Base-by-base conservation (phyloP, 2,329 filamentous ascomycete species). In the Metarhizium brunneum region DNA sequence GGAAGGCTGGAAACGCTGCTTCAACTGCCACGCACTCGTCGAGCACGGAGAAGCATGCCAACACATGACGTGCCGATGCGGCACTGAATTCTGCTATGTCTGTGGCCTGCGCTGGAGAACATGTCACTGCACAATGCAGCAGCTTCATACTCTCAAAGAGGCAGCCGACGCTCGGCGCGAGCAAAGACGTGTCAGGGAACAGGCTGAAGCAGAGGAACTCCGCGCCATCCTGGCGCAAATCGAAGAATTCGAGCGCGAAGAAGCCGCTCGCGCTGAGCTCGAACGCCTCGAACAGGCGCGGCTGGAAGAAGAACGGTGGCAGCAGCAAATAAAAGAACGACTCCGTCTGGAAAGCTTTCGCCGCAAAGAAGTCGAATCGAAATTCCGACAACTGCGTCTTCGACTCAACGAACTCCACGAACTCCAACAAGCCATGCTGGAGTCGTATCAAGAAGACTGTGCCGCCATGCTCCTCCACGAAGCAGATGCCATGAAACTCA, bases 61-160 rank as follows among this genome's bases (percentile, higher is more conserved):
- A 69, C 90, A 94, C 68, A 95, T 95, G 84, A 92, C 85, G 4
- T 95, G 90, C 62, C 82, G 86, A 42, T 95, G 90, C 67, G 85
- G 82, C 42, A 85, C 86, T 8, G 77, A 94, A 64, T 95, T 95
- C 69, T 95, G 90, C 74, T 94, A 92, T 72, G 81, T 92, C 2
- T 95, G 90, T 68, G 84, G 83, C 5, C 68, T 72, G 29, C 78
- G 76, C 55, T 95, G 90, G 90, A 81, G 84, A 61, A 88, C 84
- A 0, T 94, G 89, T 65, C 70, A 70, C 2, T 94, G 90, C 66
- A 76, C 72, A 2, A 73, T 76, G 68, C 62, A 69, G 13, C 70
- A 81, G 58, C 71, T 83, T 2, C 51, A 54, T 3, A 62, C 55
- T 1, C 57, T 78, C 42, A 80, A 81, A 56, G 47, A 58, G 1